Evolutionary conservation across 768 basidiomycete genomes (phyloP).

Genomic region (Chalciporus piperatus): DNA sequence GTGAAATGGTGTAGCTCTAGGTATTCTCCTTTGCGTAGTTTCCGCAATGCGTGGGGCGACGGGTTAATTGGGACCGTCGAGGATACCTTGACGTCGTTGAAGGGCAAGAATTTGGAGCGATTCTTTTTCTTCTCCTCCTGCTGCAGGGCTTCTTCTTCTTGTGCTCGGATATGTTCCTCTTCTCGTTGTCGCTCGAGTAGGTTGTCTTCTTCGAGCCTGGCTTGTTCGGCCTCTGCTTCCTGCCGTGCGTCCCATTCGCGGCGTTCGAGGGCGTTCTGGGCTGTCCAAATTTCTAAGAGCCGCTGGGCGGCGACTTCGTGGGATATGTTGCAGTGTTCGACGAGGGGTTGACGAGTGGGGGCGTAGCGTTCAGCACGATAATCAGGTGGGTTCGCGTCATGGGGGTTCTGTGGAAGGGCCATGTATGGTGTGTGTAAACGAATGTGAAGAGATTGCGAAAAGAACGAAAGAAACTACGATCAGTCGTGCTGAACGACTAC

Average conservation of each 20-base stretch:
- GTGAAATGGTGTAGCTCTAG: not conserved
- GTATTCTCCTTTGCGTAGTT: not conserved
- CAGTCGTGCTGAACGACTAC: too few species aligned
- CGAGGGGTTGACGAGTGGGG: too few species aligned
- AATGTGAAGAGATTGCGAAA: too few species aligned
- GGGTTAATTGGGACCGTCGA: not conserved
- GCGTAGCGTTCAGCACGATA: too few species aligned
- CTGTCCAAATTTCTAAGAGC: too few species aligned
- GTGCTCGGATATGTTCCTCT: not conserved
- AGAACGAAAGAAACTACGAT: too few species aligned
- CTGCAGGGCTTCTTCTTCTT: not conserved
- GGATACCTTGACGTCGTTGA: not conserved
- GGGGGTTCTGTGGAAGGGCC: too few species aligned
- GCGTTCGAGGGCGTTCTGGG: not conserved
- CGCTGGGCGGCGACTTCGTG: too few species aligned
- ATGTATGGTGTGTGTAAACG: too few species aligned
- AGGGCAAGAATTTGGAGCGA: not conserved
- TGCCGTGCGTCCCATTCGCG: not conserved
- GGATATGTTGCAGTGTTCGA: too few species aligned
- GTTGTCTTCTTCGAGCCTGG: not conserved
- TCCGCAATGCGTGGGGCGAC: not conserved
- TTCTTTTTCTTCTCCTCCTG: conserved; percentile 3
- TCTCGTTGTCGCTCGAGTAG: not conserved
- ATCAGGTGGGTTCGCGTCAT: too few species aligned
- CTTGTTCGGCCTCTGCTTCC: not conserved